Conservation (phyloP, 352 stramenopile genomes). For the Pythium phragmiticola region DNA sequence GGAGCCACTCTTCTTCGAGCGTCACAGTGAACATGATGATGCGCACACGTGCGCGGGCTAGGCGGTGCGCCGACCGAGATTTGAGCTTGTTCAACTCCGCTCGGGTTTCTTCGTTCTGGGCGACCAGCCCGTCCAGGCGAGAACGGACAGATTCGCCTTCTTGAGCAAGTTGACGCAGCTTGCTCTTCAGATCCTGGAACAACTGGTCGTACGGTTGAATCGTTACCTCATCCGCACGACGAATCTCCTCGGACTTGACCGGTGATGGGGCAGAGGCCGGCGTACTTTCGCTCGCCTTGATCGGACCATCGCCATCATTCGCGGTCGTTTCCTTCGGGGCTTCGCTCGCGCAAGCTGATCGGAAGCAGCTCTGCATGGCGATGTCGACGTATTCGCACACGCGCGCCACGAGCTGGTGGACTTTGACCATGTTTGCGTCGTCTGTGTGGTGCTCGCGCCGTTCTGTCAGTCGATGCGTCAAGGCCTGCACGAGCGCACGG, state of each 20-base stretch:
- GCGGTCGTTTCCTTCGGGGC: neutral
- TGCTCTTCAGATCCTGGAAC: slow-evolving; percentile 12
- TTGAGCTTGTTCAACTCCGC: slow-evolving; percentile 14
- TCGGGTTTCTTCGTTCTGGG: neutral
- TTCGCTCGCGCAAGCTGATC: neutral
- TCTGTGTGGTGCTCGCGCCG: neutral
- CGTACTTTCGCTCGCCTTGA: neutral
- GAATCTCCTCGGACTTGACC: slow-evolving; percentile 8
- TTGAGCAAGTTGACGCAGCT: slow-evolving; percentile 9
- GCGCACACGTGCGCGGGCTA: slow-evolving; percentile 15
- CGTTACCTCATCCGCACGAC: neutral
- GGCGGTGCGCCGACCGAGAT: slow-evolving; percentile 7
- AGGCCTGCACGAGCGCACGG: neutral
- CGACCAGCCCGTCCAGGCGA: neutral
- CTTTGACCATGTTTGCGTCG: neutral
- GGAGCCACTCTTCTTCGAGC: slow-evolving; percentile 21
- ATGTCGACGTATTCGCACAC: slow-evolving; percentile 15
- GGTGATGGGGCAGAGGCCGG: neutral
- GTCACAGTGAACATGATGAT: slow-evolving; percentile 13
- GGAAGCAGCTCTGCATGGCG: slow-evolving; percentile 10
- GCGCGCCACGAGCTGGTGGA: slow-evolving; percentile 1
- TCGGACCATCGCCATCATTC: neutral
- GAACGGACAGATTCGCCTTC: neutral
- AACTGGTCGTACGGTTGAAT: slow-evolving; percentile 7
- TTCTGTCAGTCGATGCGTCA: neutral